Percentiles rank a stretch among this genome's conserved stretches.
Conservation (phyloP, 1,139 yeast genomes). For the Hansenula anomala region DNA sequence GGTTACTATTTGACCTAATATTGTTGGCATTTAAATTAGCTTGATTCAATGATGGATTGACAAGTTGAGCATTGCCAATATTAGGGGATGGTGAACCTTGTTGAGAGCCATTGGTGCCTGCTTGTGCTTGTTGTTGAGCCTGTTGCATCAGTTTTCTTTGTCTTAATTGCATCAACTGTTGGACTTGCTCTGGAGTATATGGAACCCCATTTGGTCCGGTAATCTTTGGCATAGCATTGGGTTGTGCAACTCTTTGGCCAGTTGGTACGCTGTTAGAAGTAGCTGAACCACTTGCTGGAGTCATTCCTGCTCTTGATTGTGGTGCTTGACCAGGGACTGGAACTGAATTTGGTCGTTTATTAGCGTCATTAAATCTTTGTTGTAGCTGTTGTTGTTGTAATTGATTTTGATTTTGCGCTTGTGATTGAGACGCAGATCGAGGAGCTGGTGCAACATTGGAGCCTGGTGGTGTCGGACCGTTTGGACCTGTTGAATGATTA, state of each 20-base stretch:
- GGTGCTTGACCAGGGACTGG: constrained; percentile 11
- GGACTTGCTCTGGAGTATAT: constrained; percentile 22
- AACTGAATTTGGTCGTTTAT: neutral
- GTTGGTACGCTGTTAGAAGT: constrained; percentile 1
- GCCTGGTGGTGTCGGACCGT: no score
- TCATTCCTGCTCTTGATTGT: constrained; percentile 3
- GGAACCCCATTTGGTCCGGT: constrained; percentile 16
- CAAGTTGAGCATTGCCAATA: constrained; percentile 15
- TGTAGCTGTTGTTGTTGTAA: neutral
- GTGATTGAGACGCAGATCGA: constrained; percentile 7
- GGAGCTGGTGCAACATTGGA: constrained; percentile 3
- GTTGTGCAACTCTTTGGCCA: constrained; percentile 1
- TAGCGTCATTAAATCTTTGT: neutral
- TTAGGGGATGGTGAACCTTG: constrained; percentile 18
- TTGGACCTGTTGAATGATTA: no score
- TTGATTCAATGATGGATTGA: constrained; percentile 6
- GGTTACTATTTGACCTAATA: constrained; percentile 20
- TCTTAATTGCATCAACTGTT: constrained; percentile 24
- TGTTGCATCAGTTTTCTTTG: constrained; percentile 35
- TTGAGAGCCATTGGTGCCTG: constrained; percentile 3
- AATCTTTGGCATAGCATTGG: constrained; percentile 2
- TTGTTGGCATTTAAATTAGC: constrained; percentile 3
- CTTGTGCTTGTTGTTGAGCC: constrained; percentile 16
- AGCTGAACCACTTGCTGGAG: constrained; percentile 13
- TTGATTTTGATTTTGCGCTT: constrained; percentile 2